phyloP scores from a whole-genome alignment of 345 rosid genomes.

The Cochlearia excelsa region DNA sequence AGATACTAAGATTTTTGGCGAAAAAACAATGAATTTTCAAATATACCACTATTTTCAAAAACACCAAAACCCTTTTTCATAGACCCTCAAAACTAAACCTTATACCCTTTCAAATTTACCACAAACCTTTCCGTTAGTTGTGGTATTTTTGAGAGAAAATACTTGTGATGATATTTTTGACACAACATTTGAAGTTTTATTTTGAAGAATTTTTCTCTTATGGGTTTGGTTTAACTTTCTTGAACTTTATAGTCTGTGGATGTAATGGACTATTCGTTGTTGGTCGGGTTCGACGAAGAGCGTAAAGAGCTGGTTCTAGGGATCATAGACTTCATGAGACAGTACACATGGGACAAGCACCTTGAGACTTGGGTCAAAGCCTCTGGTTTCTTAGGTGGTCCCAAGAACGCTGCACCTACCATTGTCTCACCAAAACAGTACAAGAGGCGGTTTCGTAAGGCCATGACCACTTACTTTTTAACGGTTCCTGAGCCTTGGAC shows the following conservation, averaged over 20 bases:
- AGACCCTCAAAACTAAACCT: no score
- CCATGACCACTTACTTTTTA: slow-evolving; percentile 92
- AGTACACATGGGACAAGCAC: slow-evolving; percentile 99
- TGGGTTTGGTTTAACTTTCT: neutral
- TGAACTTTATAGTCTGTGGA: slow-evolving; percentile 50
- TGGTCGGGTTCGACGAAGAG: slow-evolving; percentile 92
- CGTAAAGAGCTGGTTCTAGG: slow-evolving; percentile 87
- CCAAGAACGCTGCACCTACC: slow-evolving; percentile 74
- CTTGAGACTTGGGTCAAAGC: slow-evolving; percentile 98
- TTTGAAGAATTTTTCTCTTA: neutral
- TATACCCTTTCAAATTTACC: no score
- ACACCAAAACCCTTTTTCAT: no score
- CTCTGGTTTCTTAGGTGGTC: slow-evolving; percentile 85
- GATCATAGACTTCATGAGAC: slow-evolving; percentile 96
- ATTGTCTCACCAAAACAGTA: slow-evolving; percentile 85
- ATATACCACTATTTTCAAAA: no score
- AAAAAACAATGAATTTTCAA: no score
- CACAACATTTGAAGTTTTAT: no score
- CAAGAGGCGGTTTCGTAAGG: slow-evolving; percentile 92
- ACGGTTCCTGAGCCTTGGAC: slow-evolving; percentile 91
- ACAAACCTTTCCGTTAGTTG: neutral
- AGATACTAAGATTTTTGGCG: no score
- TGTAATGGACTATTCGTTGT: slow-evolving; percentile 95
- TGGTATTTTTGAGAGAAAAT: no score
- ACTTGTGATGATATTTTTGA: no score